Evolutionary conservation across 768 basidiomycete species (phyloP).

Genomic region (Tricholoma matsutake): DNA sequence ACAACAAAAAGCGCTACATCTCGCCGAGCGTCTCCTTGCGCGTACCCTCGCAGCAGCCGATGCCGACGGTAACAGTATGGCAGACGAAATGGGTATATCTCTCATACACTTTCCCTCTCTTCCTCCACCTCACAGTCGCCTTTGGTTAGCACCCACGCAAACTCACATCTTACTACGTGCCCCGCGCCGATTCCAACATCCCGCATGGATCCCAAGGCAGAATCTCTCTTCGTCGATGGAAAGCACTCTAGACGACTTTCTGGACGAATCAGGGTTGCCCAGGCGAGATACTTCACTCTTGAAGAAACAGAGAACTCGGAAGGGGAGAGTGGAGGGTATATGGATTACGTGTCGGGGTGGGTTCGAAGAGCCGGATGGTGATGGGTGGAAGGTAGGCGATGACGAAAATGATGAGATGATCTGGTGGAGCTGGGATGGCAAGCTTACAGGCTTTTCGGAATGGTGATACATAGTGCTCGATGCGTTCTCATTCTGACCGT

Average conservation of each 20-base stretch:
- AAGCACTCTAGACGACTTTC: conserved; percentile 36
- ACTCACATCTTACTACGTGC: conserved; percentile 46
- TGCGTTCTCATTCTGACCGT: background rate
- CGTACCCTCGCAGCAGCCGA: conserved; percentile 30
- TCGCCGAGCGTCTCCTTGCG: conserved; percentile 33
- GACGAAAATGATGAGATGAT: conserved; percentile 50
- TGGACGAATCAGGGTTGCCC: conserved; percentile 30
- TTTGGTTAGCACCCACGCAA: conserved; percentile 37
- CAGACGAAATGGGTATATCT: conserved; percentile 28
- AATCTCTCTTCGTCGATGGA: conserved; percentile 39
- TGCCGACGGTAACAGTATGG: conserved; percentile 27
- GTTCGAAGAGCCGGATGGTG: conserved; percentile 10
- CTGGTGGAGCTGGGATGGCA: conserved; percentile 64
- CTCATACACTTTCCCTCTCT: background rate
- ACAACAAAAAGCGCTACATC: conserved; percentile 25
- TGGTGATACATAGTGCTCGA: conserved; percentile 30
- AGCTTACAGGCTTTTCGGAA: conserved; percentile 48
- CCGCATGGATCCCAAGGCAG: conserved; percentile 46
- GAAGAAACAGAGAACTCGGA: conserved; percentile 15
- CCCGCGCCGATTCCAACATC: conserved; percentile 43
- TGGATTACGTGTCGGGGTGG: conserved; percentile 39
- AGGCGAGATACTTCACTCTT: background rate
- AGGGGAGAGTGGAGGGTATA: conserved; percentile 40
- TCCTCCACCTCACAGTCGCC: background rate
- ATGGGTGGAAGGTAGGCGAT: conserved; percentile 13